A percentile compares a stretch with the other conserved stretches of the same genome.
phyloP scores from a whole-genome alignment of 2,329 filamentous ascomycete genomes.

The Colletotrichum sp. region DNA sequence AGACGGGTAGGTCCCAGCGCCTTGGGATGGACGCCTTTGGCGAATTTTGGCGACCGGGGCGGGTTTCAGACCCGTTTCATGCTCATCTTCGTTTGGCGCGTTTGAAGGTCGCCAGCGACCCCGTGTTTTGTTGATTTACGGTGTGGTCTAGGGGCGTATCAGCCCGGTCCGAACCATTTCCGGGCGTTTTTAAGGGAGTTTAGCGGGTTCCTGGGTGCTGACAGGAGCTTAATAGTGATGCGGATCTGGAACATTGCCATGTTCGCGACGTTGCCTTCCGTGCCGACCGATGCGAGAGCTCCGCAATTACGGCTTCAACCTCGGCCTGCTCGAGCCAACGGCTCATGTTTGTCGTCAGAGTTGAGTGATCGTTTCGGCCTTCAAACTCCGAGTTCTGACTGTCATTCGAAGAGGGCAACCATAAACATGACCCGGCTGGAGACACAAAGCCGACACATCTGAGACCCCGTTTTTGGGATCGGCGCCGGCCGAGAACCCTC shows the following conservation, averaged over 20 bases:
- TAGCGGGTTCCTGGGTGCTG: not conserved
- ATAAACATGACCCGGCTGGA: not conserved
- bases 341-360: accelerated
- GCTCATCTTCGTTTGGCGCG: not conserved
- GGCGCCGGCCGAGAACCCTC: not conserved
- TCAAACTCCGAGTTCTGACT: not conserved
- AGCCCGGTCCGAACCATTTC: not conserved
- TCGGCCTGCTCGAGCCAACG: accelerated
- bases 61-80: slow-evolving; percentile 15
- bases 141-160: not conserved
- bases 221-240: not conserved
- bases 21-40: not conserved
- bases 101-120: not conserved
- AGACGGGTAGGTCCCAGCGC: not conserved
- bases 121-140: not conserved
- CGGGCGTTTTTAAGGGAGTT: not conserved
- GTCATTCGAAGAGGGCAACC: not conserved
- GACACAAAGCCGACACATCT: not conserved
- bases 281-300: not conserved
- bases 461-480: not conserved
- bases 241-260: not conserved
- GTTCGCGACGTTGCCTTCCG: not conserved
- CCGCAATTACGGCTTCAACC: not conserved
- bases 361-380: not conserved
- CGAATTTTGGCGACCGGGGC: not conserved